Evolutionary conservation across 768 basidiomycete species (phyloP).

Genomic region (Leccinum boreale): DNA sequence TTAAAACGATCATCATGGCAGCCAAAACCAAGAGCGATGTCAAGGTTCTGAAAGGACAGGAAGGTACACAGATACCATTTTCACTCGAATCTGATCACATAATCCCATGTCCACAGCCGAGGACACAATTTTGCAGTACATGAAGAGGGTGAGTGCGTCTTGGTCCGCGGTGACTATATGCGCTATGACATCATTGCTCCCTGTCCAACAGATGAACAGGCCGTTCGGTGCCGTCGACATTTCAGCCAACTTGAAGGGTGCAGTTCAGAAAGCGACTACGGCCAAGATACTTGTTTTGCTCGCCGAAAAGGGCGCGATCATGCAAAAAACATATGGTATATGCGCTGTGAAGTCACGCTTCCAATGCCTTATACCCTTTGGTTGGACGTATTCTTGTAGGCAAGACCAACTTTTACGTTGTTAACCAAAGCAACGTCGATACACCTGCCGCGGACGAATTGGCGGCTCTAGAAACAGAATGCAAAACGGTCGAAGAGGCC

Average conservation of each 20-base stretch:
- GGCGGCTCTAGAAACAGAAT: slow-evolving; percentile 55
- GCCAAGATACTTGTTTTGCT: slow-evolving; percentile 81
- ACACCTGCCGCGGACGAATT: slow-evolving; percentile 62
- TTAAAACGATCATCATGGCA: slow-evolving; percentile 29
- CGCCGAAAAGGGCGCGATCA: slow-evolving; percentile 81
- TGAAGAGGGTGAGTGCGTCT: slow-evolving; percentile 53
- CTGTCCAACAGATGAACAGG: slow-evolving; percentile 74
- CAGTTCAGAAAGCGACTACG: slow-evolving; percentile 76
- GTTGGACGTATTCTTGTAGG: slow-evolving; percentile 39
- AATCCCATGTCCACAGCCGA: slow-evolving; percentile 47
- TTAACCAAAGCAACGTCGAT: slow-evolving; percentile 72
- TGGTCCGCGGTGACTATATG: slow-evolving; percentile 6
- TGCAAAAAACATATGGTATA: slow-evolving; percentile 80
- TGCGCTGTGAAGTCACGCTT: not conserved
- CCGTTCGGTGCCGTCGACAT: slow-evolving; percentile 93
- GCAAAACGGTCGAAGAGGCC: slow-evolving; percentile 53
- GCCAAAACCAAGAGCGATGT: slow-evolving; percentile 53
- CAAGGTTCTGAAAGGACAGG: slow-evolving; percentile 72
- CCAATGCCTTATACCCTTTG: not conserved
- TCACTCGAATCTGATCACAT: not conserved
- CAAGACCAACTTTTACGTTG: slow-evolving; percentile 84
- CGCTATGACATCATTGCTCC: not conserved
- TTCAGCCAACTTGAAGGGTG: slow-evolving; percentile 86
- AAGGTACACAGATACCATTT: slow-evolving; percentile 39
- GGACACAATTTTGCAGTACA: slow-evolving; percentile 71